Base-by-base conservation (phyloP, 1,284 basidiomycete genomes). In the Cystobasidium slooffiae region DNA sequence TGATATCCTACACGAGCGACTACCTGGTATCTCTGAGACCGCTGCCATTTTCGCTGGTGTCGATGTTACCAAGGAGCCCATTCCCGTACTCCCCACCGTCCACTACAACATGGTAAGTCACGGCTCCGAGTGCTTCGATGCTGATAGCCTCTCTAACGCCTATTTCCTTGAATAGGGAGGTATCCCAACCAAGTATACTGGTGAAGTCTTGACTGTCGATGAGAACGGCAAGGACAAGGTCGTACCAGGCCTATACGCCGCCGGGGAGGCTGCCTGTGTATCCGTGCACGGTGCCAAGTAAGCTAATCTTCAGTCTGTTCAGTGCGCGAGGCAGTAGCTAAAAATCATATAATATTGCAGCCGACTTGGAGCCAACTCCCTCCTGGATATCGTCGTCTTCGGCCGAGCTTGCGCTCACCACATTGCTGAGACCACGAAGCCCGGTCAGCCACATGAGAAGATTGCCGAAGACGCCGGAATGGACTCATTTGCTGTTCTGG, bases 11-110 rank as follows among this genome's bases (percentile, higher is more conserved):
- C 94, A 94, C 84, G 96, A 99, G 85, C 91, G 97, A 82, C 87
- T 99, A 61, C 97, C 97, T 77, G 97, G 97, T 88, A 99, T 99
- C 83, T 99, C 97, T 68, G 97, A 99, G 87, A 99, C 97, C 12
- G 97, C 97, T 47, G 92, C 96, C 77, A 99, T 99, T 82, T 99
- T 99, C 86, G 89, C 94, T 81, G 97, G 97, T 84, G 97, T 99
- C 78, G 97, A 99, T 84, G 97, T 99, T 77, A 99, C 97, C 78
- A 99, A 99, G 87, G 64, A 99, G 84, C 97, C 97, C 65, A 97
- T 97, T 80, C 94, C 94, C 70, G 97, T 99, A 49, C 84, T 97
- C 77, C 95, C 94, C 56, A 97, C 94, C 58, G 94, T 96, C 61
- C 93, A 97, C 84, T 96, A 96, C 85, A 96, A 95, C 83, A 73